Conservation (phyloP, 495 filamentous ascomycete genomes). For the Daldinia bambusicola region DNA sequence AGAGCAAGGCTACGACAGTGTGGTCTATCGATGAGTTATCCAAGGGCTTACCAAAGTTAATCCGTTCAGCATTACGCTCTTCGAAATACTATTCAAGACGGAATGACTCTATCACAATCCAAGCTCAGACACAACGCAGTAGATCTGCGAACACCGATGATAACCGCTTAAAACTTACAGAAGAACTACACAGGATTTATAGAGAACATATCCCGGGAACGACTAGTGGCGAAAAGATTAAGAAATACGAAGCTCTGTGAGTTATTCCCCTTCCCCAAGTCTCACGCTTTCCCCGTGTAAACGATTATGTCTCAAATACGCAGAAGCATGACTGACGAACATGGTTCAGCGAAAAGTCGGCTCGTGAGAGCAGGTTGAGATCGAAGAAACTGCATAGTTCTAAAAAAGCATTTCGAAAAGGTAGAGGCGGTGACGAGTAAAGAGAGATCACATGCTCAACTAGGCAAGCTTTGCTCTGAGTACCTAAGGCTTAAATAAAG, state of each 20-base stretch:
- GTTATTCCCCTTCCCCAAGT: slow-evolving; percentile 15
- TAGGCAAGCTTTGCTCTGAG: not conserved
- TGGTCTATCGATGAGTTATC: slow-evolving; percentile 67
- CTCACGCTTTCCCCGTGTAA: slow-evolving; percentile 9
- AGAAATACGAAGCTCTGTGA: slow-evolving; percentile 56
- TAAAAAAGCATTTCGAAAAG: slow-evolving; percentile 80
- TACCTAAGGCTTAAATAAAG: not conserved
- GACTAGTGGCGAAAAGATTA: slow-evolving; percentile 51
- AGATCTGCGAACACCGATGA: slow-evolving; percentile 58
- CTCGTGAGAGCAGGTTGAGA: slow-evolving; percentile 74
- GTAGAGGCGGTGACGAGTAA: slow-evolving; percentile 40
- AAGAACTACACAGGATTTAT: slow-evolving; percentile 72
- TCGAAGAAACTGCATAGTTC: slow-evolving; percentile 79
- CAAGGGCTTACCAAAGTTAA: slow-evolving; percentile 70
- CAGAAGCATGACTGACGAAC: not conserved
- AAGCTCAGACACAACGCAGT: slow-evolving; percentile 58
- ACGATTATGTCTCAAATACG: not conserved
- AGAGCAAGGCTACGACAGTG: slow-evolving; percentile 86
- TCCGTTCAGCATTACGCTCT: slow-evolving; percentile 70
- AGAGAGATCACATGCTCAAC: not conserved
- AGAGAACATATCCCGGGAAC: slow-evolving; percentile 52
- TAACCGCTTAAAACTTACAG: slow-evolving; percentile 55
- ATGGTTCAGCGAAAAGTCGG: slow-evolving; percentile 70
- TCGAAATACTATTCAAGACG: slow-evolving; percentile 76
- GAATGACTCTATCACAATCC: slow-evolving; percentile 63